Conservation (phyloP, 2,329 filamentous ascomycete species). For the Colletotrichum sp. region DNA sequence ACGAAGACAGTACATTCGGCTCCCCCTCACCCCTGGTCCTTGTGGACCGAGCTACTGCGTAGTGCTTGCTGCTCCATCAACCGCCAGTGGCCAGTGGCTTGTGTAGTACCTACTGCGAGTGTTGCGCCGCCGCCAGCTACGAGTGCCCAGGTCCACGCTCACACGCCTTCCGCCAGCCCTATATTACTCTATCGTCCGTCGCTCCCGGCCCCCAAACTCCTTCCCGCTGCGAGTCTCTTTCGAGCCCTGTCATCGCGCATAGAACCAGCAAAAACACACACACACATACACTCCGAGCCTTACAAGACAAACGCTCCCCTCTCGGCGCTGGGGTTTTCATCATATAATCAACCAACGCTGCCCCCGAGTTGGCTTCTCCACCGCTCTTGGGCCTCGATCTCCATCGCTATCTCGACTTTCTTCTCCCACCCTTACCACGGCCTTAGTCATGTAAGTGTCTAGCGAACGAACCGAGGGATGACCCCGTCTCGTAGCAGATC, state of each 20-base stretch:
- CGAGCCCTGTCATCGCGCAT: background rate
- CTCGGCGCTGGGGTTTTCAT: background rate
- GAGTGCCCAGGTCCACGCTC: conserved; percentile 7
- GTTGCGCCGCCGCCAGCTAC: background rate
- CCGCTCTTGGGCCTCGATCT: background rate
- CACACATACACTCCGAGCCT: background rate
- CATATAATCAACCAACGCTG: background rate
- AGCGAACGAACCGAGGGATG: conserved; percentile 1
- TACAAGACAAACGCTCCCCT: background rate
- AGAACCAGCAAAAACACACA: background rate
- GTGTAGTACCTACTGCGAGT: background rate
- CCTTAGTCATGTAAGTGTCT: conserved; percentile 10
- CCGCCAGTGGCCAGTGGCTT: background rate
- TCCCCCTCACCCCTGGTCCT: conserved; percentile 12
- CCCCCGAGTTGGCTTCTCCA: background rate
- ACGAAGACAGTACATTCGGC: background rate
- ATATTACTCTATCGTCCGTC: conserved; percentile 14
- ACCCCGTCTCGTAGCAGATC: conserved; percentile 7
- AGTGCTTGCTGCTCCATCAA: conserved; percentile 4
- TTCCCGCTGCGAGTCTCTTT: conserved; percentile 2
- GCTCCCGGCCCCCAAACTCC: conserved; percentile 11
- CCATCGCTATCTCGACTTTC: background rate
- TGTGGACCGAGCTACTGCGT: conserved; percentile 5
- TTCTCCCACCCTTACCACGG: background rate
- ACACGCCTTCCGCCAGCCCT: conserved; percentile 16